Conservation (phyloP, 306 rosid genomes). For the Medicago ruthenica region DNA sequence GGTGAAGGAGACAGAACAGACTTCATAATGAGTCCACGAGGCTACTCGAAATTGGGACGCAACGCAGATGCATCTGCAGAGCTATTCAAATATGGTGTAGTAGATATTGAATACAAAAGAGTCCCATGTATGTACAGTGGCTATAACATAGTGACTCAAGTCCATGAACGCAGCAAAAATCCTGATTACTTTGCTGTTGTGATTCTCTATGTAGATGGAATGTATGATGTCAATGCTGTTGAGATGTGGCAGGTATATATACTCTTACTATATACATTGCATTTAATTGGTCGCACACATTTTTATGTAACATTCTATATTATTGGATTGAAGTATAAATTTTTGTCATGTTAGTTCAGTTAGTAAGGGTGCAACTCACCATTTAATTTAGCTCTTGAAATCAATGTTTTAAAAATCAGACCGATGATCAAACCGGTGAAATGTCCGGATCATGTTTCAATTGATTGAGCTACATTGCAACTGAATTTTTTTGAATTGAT, state of each 20-base stretch:
- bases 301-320: too few relatives aligned
- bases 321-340: too few relatives aligned
- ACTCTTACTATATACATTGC: background rate
- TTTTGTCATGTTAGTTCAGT: too few relatives aligned
- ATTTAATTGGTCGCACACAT: too few relatives aligned
- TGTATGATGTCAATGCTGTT: slow-evolving; percentile 64
- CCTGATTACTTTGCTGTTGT: slow-evolving; percentile 70
- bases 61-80: slow-evolving; percentile 43
- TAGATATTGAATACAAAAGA: slow-evolving; percentile 51
- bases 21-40: slow-evolving; percentile 53
- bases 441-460: too few relatives aligned
- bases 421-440: too few relatives aligned
- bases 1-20: slow-evolving; percentile 59
- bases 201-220: slow-evolving; percentile 54
- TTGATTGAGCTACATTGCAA: too few relatives aligned
- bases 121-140: slow-evolving; percentile 57
- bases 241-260: slow-evolving; percentile 60
- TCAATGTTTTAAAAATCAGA: too few relatives aligned
- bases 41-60: slow-evolving; percentile 39
- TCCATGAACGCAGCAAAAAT: slow-evolving; percentile 63
- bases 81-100: slow-evolving; percentile 53
- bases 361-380: too few relatives aligned
- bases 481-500: too few relatives aligned
- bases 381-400: background rate
- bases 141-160: slow-evolving; percentile 50